Conservation (phyloP, 257 asterid species). For the Solanum boliviense region DNA sequence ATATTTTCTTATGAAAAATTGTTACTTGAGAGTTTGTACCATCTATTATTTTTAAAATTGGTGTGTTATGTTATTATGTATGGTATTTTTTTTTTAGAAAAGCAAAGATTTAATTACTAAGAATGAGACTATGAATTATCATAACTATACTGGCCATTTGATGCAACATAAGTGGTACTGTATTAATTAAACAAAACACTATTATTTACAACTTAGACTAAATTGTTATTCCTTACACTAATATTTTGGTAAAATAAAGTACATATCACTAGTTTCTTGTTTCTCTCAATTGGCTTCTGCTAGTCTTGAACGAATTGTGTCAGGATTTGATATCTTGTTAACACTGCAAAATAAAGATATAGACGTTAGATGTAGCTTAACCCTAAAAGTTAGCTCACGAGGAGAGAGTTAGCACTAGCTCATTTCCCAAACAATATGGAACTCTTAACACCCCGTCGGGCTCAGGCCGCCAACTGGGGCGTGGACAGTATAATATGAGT, state of each 20-base stretch:
- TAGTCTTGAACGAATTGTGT: constrained; percentile 38
- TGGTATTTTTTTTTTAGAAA: neutral
- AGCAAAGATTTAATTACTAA: neutral
- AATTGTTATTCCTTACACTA: neutral
- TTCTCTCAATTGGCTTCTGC: constrained; percentile 35
- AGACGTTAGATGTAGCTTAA: neutral
- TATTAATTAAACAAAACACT: neutral
- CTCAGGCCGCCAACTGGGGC: too few relatives aligned
- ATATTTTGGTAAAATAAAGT: neutral
- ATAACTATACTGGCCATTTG: neutral
- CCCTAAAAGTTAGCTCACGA: neutral
- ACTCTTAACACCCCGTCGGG: too few relatives aligned
- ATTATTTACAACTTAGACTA: neutral
- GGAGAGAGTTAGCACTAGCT: neutral
- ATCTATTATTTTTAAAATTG: too few relatives aligned
- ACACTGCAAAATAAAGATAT: constrained; percentile 34
- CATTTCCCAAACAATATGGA: neutral
- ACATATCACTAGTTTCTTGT: neutral
- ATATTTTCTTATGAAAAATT: neutral
- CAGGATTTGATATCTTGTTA: constrained; percentile 48
- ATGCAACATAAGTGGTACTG: neutral
- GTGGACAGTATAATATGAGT: neutral
- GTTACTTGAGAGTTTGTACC: neutral
- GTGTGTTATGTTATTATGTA: neutral
- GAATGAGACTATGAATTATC: neutral